Conservation (phyloP, 768 basidiomycete species). For the Jaapia argillacea region DNA sequence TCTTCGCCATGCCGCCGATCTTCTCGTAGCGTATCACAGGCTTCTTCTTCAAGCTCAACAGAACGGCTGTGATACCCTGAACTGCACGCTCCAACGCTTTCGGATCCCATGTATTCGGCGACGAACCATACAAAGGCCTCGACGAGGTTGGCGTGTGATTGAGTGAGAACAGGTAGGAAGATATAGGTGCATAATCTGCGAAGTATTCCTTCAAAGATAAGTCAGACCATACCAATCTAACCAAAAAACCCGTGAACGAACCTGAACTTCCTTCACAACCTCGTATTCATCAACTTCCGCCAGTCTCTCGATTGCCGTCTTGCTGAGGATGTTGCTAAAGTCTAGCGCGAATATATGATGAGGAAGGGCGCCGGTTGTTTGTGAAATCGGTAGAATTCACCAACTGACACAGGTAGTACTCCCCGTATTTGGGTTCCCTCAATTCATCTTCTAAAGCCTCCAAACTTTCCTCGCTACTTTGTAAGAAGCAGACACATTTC, state of each 20-base stretch:
- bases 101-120: conserved; percentile 64
- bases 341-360: conserved; percentile 36
- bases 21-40: conserved; percentile 90
- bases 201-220: conserved; percentile 77
- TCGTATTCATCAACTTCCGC: conserved; percentile 95
- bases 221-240: conserved; percentile 4
- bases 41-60: conserved; percentile 93
- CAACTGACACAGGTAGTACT: conserved; percentile 98
- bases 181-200: conserved; percentile 86
- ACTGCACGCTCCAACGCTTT: conserved; percentile 68
- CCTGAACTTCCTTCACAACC: conserved; percentile 95
- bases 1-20: conserved; percentile 89
- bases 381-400: conserved; percentile 36
- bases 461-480: conserved; percentile 73
- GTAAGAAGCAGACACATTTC: conserved; percentile 93
- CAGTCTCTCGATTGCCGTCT: conserved; percentile 82
- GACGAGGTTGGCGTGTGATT: conserved; percentile 58
- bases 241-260: conserved; percentile 22
- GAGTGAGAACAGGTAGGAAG: conserved; percentile 81
- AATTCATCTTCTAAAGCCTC: conserved; percentile 79
- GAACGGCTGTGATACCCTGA: conserved; percentile 73
- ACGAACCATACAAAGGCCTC: conserved; percentile 62
- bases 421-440: conserved; percentile 87
- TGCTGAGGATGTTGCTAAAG: conserved; percentile 90
- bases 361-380: conserved; percentile 2